These are phyloP conservation scores for Talaromyces adpressus DNA, from an alignment of 495 filamentous ascomycete genomes.

Conservation along the genomic window DNA sequence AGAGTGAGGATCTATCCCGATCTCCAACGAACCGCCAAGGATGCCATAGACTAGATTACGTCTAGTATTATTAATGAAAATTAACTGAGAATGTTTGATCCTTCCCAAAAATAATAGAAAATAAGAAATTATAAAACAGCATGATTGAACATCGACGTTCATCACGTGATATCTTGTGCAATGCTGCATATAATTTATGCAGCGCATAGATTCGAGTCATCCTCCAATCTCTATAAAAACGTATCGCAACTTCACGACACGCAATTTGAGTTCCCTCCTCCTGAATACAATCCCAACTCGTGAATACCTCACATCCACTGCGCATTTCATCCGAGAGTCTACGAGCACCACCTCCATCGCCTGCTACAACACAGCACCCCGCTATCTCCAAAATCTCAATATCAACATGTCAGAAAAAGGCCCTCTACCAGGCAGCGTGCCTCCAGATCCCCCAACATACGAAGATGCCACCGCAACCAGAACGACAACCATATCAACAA, in stretches of 20 bases:
- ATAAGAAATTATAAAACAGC: not conserved
- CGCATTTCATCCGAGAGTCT: not conserved
- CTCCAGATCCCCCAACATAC: slow-evolving; percentile 5
- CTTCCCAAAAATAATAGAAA: not conserved
- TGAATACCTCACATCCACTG: not conserved
- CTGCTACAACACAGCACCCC: not conserved
- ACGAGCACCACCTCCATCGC: not conserved
- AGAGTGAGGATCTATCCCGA: not conserved
- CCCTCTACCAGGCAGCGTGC: not conserved
- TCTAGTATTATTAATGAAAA: not conserved
- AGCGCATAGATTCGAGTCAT: not conserved
- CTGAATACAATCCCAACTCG: not conserved
- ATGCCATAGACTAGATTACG: not conserved
- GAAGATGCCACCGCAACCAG: slow-evolving; percentile 4
- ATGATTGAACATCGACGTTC: not conserved
- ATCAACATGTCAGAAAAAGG: slow-evolving; percentile 7
- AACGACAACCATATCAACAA: not conserved
- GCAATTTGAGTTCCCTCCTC: not conserved
- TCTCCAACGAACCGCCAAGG: not conserved
- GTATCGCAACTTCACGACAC: not conserved
- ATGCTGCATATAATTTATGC: not conserved
- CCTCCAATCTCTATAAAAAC: not conserved
- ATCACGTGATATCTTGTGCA: not conserved
- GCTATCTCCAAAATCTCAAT: not conserved
- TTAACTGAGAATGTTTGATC: not conserved